A percentile compares a stretch with the other conserved stretches of the same genome.
Conservation (phyloP, 2,329 filamentous ascomycete species). For the Neofusicoccum laricinum region DNA sequence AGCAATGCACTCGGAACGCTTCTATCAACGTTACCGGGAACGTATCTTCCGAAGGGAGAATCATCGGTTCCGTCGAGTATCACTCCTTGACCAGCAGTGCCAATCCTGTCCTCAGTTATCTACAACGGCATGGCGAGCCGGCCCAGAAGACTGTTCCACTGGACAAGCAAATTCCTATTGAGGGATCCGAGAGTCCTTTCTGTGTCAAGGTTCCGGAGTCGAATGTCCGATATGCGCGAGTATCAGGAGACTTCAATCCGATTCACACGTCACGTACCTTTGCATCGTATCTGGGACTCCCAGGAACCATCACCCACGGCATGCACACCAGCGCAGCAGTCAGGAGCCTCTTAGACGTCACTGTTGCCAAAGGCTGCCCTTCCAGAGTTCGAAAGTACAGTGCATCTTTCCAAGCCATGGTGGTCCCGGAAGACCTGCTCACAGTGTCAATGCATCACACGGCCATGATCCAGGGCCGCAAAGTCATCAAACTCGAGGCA, state of each 20-base stretch:
- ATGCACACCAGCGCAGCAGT: constrained; percentile 39
- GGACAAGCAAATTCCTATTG: constrained; percentile 19
- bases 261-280: constrained; percentile 40
- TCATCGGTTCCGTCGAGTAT: neutral
- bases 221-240: constrained; percentile 27
- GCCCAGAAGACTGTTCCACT: constrained; percentile 17
- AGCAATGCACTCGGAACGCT: constrained; percentile 3
- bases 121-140: constrained; percentile 23
- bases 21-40: neutral
- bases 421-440: constrained; percentile 35
- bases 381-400: constrained; percentile 27
- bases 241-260: constrained; percentile 42
- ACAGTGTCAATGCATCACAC: constrained; percentile 32
- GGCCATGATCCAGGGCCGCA: constrained; percentile 34
- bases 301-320: constrained; percentile 42
- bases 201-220: constrained; percentile 18
- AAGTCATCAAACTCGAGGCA: constrained; percentile 34
- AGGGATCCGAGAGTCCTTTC: constrained; percentile 17
- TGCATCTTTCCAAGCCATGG: constrained; percentile 37
- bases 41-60: neutral
- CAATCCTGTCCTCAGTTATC: constrained; percentile 27
- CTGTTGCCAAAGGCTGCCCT: constrained; percentile 22
- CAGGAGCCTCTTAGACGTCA: constrained; percentile 27
- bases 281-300: constrained; percentile 34
- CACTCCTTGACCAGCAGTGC: neutral